Evolutionary conservation across 1,284 basidiomycete genomes (phyloP).

Genomic region (Cyathus olla): DNA sequence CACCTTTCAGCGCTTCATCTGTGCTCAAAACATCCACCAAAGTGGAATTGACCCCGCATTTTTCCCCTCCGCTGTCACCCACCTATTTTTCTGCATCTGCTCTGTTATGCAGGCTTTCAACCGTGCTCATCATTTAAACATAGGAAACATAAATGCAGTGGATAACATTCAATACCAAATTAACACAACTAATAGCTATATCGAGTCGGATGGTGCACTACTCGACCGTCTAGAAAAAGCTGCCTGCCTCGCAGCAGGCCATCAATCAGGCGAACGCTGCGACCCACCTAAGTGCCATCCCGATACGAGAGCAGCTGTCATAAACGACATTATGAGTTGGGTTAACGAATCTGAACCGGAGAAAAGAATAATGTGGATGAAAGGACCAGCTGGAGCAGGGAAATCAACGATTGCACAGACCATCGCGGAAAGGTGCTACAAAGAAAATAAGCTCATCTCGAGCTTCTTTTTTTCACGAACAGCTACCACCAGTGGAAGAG

Average conservation of each 20-base stretch:
- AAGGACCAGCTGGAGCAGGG: not conserved
- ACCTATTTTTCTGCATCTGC: too few species aligned
- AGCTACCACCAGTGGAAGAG: not conserved
- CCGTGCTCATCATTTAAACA: too few species aligned
- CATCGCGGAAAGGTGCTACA: not conserved
- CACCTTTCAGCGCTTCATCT: too few species aligned
- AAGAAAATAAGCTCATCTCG: not conserved
- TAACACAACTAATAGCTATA: too few species aligned
- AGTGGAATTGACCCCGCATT: too few species aligned
- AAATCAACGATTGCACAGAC: slow-evolving; percentile 1
- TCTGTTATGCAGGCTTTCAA: too few species aligned
- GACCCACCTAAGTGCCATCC: slow-evolving; percentile 3
- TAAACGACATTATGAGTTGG: not conserved
- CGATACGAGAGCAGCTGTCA: not conserved
- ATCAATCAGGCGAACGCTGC: slow-evolving; percentile 1
- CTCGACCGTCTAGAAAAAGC: not conserved
- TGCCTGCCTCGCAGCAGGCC: not conserved
- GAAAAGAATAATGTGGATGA: not conserved
- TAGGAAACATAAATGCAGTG: too few species aligned
- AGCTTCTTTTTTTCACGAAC: slow-evolving; percentile 1
- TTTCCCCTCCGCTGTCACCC: too few species aligned
- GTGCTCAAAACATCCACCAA: too few species aligned
- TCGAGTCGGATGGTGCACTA: too few species aligned
- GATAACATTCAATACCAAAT: too few species aligned
- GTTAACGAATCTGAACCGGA: not conserved